Evolutionary conservation across 345 rosid genomes (phyloP), one percentile per base, ranked within the genome.

Genomic region (Salix koriyanagi): DNA sequence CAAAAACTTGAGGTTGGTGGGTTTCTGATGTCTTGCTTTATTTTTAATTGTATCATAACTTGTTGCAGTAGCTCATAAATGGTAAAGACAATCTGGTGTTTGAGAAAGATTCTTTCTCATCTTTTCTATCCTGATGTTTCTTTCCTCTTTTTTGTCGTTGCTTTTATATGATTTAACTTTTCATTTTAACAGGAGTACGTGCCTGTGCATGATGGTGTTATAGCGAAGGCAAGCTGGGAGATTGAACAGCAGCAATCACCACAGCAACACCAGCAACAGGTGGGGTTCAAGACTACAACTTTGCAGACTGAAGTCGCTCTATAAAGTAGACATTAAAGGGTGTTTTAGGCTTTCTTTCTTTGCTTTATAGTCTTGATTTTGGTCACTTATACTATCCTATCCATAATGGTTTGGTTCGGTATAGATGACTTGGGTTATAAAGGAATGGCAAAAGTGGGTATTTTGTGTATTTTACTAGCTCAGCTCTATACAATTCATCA

Each of bases 1-100:
- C 92, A 93, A 79, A 95, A 90, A 73, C 97, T 95, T 85, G 99
- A 95, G 97, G 99, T 91, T 79, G 71, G 88, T 77, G 79, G 71
- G 88, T 77, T 46, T 1, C 28, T 58, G 64, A n/a, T 25, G 64
- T 4, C 23, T 58, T 58, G 15, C 28, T 10, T 58, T 23, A 10
- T 58, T 56, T n/a, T n/a, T 23, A 21, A 12, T 21, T 4, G 62
- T n/a, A 11, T 8, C 1, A 10, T 10, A 9, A n/a, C 23, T 8
- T 9, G 14, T 23, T n/a, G 14, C 12, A 54, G 12, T 3, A 9
- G 28, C 23, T 56, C 62, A n/a, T 56, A 56, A 71, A 69, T 50
- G 65, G 77, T 74, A 77, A 83, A 50, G 83, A 77, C 71, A 77
- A 67, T 41, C 44, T 71, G 82, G 61, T 28, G 67, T 54, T 72